Percentiles rank a stretch among this genome's conserved stretches.
Conservation (phyloP, 495 filamentous ascomycete species). For the Margaritispora aquatica region DNA sequence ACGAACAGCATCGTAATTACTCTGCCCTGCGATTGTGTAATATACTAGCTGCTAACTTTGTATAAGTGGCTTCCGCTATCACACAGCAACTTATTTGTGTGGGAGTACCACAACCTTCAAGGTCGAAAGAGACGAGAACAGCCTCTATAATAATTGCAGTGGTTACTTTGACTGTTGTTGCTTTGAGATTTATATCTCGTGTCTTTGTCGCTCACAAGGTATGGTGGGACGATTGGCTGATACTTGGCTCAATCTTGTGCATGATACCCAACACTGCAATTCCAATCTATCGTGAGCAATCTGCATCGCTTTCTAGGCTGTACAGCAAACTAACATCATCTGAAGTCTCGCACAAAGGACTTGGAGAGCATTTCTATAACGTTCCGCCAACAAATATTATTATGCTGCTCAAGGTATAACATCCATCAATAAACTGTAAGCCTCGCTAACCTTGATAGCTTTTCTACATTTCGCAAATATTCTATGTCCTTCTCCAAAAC, state of each 20-base stretch:
- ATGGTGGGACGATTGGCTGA: conserved; percentile 19
- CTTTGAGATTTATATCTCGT: conserved; percentile 6
- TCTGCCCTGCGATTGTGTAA: neutral
- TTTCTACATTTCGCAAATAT: conserved; percentile 25
- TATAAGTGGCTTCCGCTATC: neutral
- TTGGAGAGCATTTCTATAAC: conserved; percentile 12
- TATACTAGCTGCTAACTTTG: neutral
- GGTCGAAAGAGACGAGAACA: neutral
- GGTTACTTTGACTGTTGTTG: conserved; percentile 1
- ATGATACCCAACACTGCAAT: conserved; percentile 11
- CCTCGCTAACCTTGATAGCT: neutral
- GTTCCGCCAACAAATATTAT: neutral
- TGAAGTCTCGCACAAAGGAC: conserved; percentile 8
- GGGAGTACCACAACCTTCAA: neutral
- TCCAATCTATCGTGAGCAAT: conserved; percentile 9
- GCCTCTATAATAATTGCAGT: conserved; percentile 4
- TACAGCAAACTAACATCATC: neutral
- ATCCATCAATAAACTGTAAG: neutral
- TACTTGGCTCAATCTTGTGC: neutral
- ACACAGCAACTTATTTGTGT: conserved; percentile 1
- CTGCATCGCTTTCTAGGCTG: neutral
- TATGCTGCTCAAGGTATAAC: conserved; percentile 1
- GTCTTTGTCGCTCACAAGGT: neutral
- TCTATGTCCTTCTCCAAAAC: conserved; percentile 36
- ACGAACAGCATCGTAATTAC: conserved; percentile 11